These are phyloP conservation scores for Trichoderma erinaceum DNA, from an alignment of 495 filamentous ascomycete species.

Conservation along the genomic window DNA sequence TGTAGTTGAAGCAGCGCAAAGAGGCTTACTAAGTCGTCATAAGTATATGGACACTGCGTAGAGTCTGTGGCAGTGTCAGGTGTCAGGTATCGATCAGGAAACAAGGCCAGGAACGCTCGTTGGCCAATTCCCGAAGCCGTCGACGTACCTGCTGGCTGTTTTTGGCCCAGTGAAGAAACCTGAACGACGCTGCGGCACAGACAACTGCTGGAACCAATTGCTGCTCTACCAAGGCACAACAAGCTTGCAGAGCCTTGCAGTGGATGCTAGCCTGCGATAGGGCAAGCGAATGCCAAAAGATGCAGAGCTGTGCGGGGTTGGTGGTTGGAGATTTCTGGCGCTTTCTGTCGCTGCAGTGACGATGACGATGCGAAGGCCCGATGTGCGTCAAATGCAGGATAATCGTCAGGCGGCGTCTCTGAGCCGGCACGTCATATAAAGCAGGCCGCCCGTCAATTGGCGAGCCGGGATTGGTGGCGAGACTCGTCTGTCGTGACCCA, in stretches of 20 bases:
- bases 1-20: background rate
- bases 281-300: background rate
- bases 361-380: slow-evolving; percentile 6
- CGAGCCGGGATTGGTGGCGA: slow-evolving; percentile 5
- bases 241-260: background rate
- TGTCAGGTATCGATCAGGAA: background rate
- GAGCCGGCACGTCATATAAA: slow-evolving; percentile 8
- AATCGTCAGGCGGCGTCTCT: slow-evolving; percentile 8
- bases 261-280: background rate
- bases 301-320: background rate
- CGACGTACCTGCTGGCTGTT: background rate
- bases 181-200: background rate
- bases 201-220: background rate
- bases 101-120: background rate
- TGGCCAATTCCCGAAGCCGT: background rate
- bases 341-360: background rate
- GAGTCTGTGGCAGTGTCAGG: background rate
- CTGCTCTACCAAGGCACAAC: background rate
- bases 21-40: no score
- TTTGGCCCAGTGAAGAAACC: slow-evolving; percentile 1
- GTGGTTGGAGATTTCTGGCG: background rate
- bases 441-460: background rate
- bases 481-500: background rate
- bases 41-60: no score
- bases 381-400: slow-evolving; percentile 7